Conservation (phyloP, 305 asterid genomes). For the Rubia balearica region DNA sequence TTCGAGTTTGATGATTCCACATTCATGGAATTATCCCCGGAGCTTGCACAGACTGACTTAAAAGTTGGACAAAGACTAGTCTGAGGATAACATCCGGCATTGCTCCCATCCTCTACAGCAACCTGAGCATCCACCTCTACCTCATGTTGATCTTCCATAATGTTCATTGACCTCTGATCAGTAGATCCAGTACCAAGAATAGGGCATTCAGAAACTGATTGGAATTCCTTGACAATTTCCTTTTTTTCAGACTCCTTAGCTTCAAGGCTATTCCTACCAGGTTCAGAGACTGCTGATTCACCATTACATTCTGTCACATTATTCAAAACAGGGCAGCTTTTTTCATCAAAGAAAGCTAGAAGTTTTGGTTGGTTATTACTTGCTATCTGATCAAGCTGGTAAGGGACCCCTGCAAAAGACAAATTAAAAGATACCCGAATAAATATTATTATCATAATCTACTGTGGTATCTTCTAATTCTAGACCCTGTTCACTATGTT, state of each 20-base stretch:
- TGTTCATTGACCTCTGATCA: conserved; percentile 39
- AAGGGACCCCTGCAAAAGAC: conserved; percentile 64
- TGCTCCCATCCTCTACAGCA: conserved; percentile 29
- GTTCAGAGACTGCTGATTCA: conserved; percentile 24
- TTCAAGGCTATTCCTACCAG: conserved; percentile 22
- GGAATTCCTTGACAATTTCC: conserved; percentile 29
- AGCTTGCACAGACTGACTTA: conserved; percentile 32
- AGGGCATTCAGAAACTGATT: conserved; percentile 26
- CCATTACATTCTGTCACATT: conserved; percentile 28
- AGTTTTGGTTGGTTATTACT: conserved; percentile 65
- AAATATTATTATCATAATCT: background rate
- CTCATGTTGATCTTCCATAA: conserved; percentile 39
- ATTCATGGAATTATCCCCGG: conserved; percentile 23
- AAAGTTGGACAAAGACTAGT: conserved; percentile 29
- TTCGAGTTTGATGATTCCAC: conserved; percentile 43
- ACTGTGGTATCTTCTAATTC: background rate
- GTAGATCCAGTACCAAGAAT: conserved; percentile 27
- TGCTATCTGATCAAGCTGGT: conserved; percentile 83
- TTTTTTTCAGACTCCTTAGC: conserved; percentile 32
- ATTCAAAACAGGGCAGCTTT: conserved; percentile 32
- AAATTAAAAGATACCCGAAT: conserved; percentile 1
- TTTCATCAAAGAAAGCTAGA: conserved; percentile 59
- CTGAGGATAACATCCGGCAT: conserved; percentile 30
- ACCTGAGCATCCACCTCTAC: conserved; percentile 37
- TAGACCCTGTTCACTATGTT: background rate